These are phyloP conservation scores for Ceratorhiza oryzae-sativae DNA, from an alignment of 1,284 basidiomycete species.

Conservation along the genomic window DNA sequence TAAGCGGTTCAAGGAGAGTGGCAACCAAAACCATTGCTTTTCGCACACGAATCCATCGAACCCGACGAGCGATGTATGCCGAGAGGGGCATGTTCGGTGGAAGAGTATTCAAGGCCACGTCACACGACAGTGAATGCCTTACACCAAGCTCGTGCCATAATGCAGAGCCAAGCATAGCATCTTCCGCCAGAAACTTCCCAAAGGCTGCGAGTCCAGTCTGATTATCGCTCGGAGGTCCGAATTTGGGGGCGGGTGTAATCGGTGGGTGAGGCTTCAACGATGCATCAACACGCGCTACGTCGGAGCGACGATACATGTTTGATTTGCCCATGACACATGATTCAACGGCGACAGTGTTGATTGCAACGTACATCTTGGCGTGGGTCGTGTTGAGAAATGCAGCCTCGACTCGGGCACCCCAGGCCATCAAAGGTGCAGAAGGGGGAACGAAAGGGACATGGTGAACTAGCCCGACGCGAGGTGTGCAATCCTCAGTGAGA, in stretches of 20 bases:
- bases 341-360: constrained; percentile 86
- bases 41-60: constrained; percentile 93
- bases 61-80: constrained; percentile 84
- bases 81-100: constrained; percentile 76
- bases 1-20: constrained; percentile 87
- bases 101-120: constrained; percentile 87
- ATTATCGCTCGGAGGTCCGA: constrained; percentile 50
- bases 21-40: constrained; percentile 89
- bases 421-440: constrained; percentile 57
- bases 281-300: constrained; percentile 65
- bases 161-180: constrained; percentile 91
- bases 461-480: constrained; percentile 83
- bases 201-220: constrained; percentile 75
- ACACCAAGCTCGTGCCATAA: constrained; percentile 91
- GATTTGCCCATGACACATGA: constrained; percentile 99
- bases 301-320: constrained; percentile 90
- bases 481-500: constrained; percentile 52
- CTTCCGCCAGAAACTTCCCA: constrained; percentile 88
- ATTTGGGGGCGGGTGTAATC: constrained; percentile 46
- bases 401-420: constrained; percentile 86
- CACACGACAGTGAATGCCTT: constrained; percentile 85
- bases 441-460: constrained; percentile 93
- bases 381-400: constrained; percentile 97
- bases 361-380: constrained; percentile 98
- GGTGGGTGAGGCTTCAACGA: constrained; percentile 52